Evolutionary conservation across 1,284 basidiomycete genomes (phyloP), one percentile per base, ranked within the genome.

Genomic region (Marasmius tenuissimus): DNA sequence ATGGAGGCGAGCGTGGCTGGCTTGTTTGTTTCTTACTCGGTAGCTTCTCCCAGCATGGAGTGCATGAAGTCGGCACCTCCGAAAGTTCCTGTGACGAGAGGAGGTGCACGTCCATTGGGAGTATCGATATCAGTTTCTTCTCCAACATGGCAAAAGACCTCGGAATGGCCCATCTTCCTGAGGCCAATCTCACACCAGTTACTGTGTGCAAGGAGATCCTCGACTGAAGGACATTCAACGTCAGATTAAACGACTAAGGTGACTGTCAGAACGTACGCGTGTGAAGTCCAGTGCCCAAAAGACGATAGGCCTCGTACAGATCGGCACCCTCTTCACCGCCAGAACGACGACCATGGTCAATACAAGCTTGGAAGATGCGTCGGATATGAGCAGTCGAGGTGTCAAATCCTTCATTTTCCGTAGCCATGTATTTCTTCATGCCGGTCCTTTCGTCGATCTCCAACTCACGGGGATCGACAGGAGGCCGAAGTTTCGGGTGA

Each of bases 91-190:
- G 92, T 94, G n/a, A 94, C 86, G 33, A 94, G 80, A 55, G 92
- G 92, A 33, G 87, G 87, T 5, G 89, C 87, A 33, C 77, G 78
- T 6, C 93, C 93, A 65, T 86, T 85, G 5, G 92, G 92, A 1
- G 90, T 87, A 53, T 88, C 80, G 60, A 92, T 80, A 65, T 70
- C 71, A 80, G 87, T 87, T 67, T 85, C 83, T 63, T 90, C 86
- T n/a, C 93, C 93, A 55, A 95, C 92, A 74, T 95, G 93, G 58
- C 88, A 88, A 76, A 95, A 95, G 11, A 95, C 91, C 50, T 92
- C 79, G 34, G 81, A 71, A 70, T 93, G 78, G 0, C 92, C 92
- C 75, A 93, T 80, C 70, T 88, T 88, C 67, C 85, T 82, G 10
- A 94, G 80, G 0, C 85, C 85, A 39, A 91, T 76, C 73, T 92